Percentiles rank a stretch among this genome's conserved stretches.
Evolutionary conservation across 352 stramenopile species (phyloP).

Genomic region (Phytophthora nicotianae): DNA sequence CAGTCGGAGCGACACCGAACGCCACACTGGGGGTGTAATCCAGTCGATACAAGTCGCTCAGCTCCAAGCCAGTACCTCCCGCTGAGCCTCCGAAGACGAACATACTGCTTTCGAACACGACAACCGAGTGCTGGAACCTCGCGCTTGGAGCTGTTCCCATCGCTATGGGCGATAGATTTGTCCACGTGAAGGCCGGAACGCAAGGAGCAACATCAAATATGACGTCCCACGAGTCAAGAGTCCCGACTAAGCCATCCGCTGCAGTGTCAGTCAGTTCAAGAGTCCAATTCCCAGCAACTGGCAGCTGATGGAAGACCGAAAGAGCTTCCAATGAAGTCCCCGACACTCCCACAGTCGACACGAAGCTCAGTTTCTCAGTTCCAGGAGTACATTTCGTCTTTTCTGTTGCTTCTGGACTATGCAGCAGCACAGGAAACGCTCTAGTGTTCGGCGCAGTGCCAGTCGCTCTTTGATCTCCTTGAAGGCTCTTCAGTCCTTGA

Average conservation of each 20-base stretch:
- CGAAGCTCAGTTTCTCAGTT: constrained; percentile 40
- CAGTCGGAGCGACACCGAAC: constrained; percentile 19
- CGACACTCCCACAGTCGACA: constrained; percentile 21
- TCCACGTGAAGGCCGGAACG: constrained; percentile 62
- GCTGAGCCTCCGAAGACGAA: constrained; percentile 70
- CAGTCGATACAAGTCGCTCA: constrained; percentile 66
- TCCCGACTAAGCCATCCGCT: constrained; percentile 46
- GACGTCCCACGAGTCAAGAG: constrained; percentile 59
- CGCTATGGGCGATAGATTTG: constrained; percentile 34
- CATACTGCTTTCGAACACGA: constrained; percentile 65
- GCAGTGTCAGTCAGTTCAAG: constrained; percentile 53
- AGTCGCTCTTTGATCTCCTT: constrained; percentile 40
- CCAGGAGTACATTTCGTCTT: constrained; percentile 32
- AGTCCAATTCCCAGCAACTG: constrained; percentile 61
- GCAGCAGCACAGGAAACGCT: constrained; percentile 58
- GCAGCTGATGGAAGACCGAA: constrained; percentile 59
- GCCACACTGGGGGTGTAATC: constrained; percentile 49
- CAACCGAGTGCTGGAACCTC: constrained; percentile 63
- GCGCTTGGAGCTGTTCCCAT: constrained; percentile 47
- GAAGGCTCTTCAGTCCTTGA: constrained; percentile 26
- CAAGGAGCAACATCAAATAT: constrained; percentile 59
- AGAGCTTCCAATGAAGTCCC: constrained; percentile 51
- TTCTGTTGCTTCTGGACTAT: constrained; percentile 43
- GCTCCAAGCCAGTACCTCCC: constrained; percentile 28
- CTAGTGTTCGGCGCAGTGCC: constrained; percentile 42